These are phyloP conservation scores for Forsythia suspensa DNA, from an alignment of 257 asterid genomes.

Conservation along the genomic window DNA sequence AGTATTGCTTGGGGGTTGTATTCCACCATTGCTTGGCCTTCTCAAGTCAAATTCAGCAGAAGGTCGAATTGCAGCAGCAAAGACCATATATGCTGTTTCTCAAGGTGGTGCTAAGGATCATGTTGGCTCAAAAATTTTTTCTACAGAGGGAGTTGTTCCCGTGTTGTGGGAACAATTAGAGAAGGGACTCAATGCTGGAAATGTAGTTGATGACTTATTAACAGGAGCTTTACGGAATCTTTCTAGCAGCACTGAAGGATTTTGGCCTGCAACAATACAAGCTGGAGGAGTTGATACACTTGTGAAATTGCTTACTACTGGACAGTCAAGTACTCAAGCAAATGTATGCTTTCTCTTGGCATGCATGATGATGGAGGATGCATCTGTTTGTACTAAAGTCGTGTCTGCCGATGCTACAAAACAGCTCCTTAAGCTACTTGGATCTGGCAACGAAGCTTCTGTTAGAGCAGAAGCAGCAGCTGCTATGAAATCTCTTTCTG, in stretches of 20 bases:
- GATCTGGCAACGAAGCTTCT: slow-evolving; percentile 82
- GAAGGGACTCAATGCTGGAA: slow-evolving; percentile 90
- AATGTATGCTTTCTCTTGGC: slow-evolving; percentile 97
- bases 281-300: slow-evolving; percentile 94
- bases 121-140: slow-evolving; percentile 93
- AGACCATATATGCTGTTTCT: slow-evolving; percentile 92
- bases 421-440: slow-evolving; percentile 83
- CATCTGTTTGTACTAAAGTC: slow-evolving; percentile 76
- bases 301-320: slow-evolving; percentile 77
- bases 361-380: slow-evolving; percentile 95
- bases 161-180: slow-evolving; percentile 85
- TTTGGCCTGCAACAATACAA: slow-evolving; percentile 78
- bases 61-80: slow-evolving; percentile 93
- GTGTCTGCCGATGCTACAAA: slow-evolving; percentile 81
- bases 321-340: slow-evolving; percentile 87
- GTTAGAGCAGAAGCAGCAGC: slow-evolving; percentile 98
- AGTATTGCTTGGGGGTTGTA: slow-evolving; percentile 96
- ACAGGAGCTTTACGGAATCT: slow-evolving; percentile 90
- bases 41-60: slow-evolving; percentile 91
- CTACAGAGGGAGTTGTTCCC: slow-evolving; percentile 98
- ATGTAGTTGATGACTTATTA: slow-evolving; percentile 76
- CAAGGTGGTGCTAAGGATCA: slow-evolving; percentile 96
- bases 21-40: slow-evolving; percentile 96
- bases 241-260: slow-evolving; percentile 93
- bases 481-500: slow-evolving; percentile 96